phyloP scores from a whole-genome alignment of 148 eudicot species.

The Rhododendron henanense region DNA sequence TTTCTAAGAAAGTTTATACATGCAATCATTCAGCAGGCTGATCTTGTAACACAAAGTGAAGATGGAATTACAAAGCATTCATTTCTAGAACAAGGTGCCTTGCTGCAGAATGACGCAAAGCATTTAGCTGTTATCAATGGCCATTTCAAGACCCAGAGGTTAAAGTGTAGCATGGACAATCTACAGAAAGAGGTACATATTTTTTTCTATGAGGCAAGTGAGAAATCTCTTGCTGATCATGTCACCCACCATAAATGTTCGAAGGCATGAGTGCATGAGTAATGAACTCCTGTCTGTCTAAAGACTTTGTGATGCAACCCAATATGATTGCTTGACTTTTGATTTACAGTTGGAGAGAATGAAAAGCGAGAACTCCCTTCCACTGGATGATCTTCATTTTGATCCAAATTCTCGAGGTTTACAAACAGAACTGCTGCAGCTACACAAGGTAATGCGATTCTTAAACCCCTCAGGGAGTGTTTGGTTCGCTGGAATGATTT shows the following conservation, averaged over 20 bases:
- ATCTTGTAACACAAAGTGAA: conserved; percentile 19
- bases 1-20: background rate
- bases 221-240: background rate
- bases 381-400: conserved; percentile 28
- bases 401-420: conserved; percentile 39
- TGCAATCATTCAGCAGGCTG: conserved; percentile 36
- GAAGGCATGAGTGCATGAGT: conserved; percentile 3
- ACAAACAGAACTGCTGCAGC: conserved; percentile 51
- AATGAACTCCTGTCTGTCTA: background rate
- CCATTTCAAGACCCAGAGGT: conserved; percentile 39
- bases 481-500: background rate
- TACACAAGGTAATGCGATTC: conserved; percentile 53
- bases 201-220: background rate
- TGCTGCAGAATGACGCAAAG: conserved; percentile 21
- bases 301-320: background rate
- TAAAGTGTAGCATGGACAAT: conserved; percentile 75
- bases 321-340: conserved; percentile 9
- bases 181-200: conserved; percentile 74
- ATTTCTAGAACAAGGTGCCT: conserved; percentile 17
- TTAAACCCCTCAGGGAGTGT: background rate
- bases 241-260: background rate
- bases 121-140: conserved; percentile 30
- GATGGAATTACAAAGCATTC: conserved; percentile 26
- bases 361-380: conserved; percentile 63
- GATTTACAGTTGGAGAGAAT: conserved; percentile 75